Evolutionary conservation across 2,329 filamentous ascomycete genomes (phyloP).

Genomic region (Chrysoporthe deuterocubensis): DNA sequence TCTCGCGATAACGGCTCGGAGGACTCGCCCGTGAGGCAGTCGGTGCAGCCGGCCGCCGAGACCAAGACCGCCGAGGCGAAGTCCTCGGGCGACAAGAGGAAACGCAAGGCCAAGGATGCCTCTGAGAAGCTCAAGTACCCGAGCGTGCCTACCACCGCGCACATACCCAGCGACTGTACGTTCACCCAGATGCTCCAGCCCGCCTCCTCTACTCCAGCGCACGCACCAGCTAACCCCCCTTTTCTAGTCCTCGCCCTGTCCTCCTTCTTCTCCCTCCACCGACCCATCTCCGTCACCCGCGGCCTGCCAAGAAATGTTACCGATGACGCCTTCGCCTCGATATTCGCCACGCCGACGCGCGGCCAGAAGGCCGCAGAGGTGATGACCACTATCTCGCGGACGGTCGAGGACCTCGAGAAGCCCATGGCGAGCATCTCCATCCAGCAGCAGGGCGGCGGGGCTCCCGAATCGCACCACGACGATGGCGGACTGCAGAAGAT

Average conservation of each 20-base stretch:
- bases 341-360: conserved; percentile 69
- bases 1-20: conserved; percentile 61
- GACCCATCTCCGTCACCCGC: conserved; percentile 86
- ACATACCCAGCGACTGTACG: conserved; percentile 70
- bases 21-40: conserved; percentile 53
- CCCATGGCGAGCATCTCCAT: conserved; percentile 60
- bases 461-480: conserved; percentile 41
- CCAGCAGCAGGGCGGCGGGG: conserved; percentile 35
- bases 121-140: conserved; percentile 61
- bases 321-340: conserved; percentile 78
- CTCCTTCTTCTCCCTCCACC: conserved; percentile 93
- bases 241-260: conserved; percentile 79
- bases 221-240: conserved; percentile 25
- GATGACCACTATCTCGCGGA: conserved; percentile 67
- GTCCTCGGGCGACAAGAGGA: conserved; percentile 56
- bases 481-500: conserved; percentile 51
- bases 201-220: conserved; percentile 19
- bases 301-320: conserved; percentile 75
- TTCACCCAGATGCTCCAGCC: conserved; percentile 14
- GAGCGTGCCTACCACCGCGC: conserved; percentile 74
- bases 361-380: conserved; percentile 61
- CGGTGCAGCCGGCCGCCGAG: conserved; percentile 52
- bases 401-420: conserved; percentile 63
- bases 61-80: conserved; percentile 48
- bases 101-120: conserved; percentile 61